These are phyloP conservation scores for Tricholoma sp. DNA, from an alignment of 768 basidiomycete species.

Conservation along the genomic window DNA sequence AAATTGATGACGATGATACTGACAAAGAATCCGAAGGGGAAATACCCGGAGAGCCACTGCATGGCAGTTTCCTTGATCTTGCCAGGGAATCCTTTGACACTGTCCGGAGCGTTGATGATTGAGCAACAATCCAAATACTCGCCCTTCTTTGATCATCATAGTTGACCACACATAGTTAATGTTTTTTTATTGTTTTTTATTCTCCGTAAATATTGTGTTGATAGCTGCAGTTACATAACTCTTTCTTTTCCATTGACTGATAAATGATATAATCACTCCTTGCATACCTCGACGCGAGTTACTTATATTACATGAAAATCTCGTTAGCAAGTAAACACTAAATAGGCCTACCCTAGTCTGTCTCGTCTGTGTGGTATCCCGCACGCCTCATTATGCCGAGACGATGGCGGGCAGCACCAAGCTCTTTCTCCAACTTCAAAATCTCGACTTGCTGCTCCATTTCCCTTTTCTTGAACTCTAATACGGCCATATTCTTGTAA, in stretches of 20 bases:
- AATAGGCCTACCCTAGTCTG: constrained; percentile 37
- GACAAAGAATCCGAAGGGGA: constrained; percentile 26
- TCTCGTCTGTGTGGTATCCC: constrained; percentile 86
- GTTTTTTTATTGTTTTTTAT: constrained; percentile 19
- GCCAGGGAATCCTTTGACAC: constrained; percentile 50
- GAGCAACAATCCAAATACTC: background rate
- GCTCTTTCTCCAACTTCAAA: constrained; percentile 90
- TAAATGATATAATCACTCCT: background rate
- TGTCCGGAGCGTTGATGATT: constrained; percentile 26
- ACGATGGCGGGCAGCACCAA: constrained; percentile 80
- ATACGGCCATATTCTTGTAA: constrained; percentile 87
- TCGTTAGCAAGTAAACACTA: constrained; percentile 1
- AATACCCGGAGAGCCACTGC: constrained; percentile 15
- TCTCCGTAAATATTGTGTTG: constrained; percentile 12
- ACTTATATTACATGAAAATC: constrained; percentile 12
- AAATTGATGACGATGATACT: constrained; percentile 49
- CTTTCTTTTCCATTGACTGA: background rate
- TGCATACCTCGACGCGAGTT: constrained; percentile 2
- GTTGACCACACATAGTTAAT: background rate
- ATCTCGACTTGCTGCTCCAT: constrained; percentile 99
- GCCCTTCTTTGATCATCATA: background rate
- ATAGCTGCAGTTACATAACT: background rate
- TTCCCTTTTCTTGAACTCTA: constrained; percentile 96
- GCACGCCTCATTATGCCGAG: constrained; percentile 84
- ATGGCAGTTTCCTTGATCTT: constrained; percentile 47